Percentiles rank a stretch among this genome's conserved stretches.
phyloP scores from a whole-genome alignment of 768 basidiomycete genomes.

The Boletus rex-veris region DNA sequence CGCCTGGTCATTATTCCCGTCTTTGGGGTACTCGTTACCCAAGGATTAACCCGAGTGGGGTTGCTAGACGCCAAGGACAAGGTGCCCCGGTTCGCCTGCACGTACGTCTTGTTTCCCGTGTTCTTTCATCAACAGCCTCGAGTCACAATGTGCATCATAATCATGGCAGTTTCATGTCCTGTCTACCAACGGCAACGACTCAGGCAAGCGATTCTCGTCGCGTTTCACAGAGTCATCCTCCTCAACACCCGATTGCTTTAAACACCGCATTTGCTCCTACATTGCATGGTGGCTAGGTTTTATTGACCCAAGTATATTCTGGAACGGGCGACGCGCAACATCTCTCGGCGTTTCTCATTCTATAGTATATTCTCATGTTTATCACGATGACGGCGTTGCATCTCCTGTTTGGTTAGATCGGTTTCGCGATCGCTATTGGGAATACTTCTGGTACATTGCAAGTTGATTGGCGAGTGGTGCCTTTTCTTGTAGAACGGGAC shows the following conservation, averaged over 20 bases:
- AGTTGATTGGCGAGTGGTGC: no score
- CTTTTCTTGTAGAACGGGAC: no score
- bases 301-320: slow-evolving; percentile 62
- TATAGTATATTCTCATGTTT: slow-evolving; percentile 30
- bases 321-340: slow-evolving; percentile 62
- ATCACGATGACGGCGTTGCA: slow-evolving; percentile 36
- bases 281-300: slow-evolving; percentile 38
- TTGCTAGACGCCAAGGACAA: slow-evolving; percentile 50
- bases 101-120: slow-evolving; percentile 40
- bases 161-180: slow-evolving; percentile 50
- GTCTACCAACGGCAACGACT: slow-evolving; percentile 57
- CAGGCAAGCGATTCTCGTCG: slow-evolving; percentile 36
- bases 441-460: no score
- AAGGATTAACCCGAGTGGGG: slow-evolving; percentile 31
- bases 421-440: no score
- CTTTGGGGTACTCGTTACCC: no score
- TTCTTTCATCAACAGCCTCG: neutral
- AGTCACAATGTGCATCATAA: neutral
- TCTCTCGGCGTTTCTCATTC: slow-evolving; percentile 32
- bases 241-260: no score
- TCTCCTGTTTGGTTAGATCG: slow-evolving; percentile 30
- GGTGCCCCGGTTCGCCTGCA: slow-evolving; percentile 63
- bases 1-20: no score
- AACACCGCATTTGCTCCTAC: no score
- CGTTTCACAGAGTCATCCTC: no score